Evolutionary conservation across 2,329 filamentous ascomycete genomes (phyloP), one percentile per base, ranked within the genome.

Genomic region (Zymoseptoria tritici): DNA sequence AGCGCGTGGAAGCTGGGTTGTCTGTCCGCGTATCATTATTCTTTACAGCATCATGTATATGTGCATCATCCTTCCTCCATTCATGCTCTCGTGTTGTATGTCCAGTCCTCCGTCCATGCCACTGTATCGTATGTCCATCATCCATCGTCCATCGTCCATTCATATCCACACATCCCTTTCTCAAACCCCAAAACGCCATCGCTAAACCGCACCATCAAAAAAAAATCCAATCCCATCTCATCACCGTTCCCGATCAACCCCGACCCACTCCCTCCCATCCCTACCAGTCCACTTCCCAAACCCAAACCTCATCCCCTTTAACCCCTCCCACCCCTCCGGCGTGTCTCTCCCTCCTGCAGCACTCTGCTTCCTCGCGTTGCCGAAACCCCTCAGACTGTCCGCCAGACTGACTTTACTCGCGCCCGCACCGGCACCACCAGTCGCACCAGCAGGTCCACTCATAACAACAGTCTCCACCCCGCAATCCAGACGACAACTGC

Each of bases 201-300:
- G 56, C 56, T 57, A 54, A 57, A 46, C 24, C 46, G 26, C 19
- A 46, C 22, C 22, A 46, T 54, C 22, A 42, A 26, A 22, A n/a
- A 52, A 52, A 22, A 22, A 22, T 22, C 22, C 19, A 21, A n/a
- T 52, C 7, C 49, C 19, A n/a, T 9, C 46, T 19, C 21, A 50
- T 57, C 51, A 51, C 49, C 52, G 16, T 29, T 84, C 74, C 16
- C 83, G 79, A 69, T 86, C 84, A 62, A 87, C 79, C 0, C 84
- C 83, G 9, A 85, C 72, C 70, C 83, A 83, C 64, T 85, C 82
- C 58, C 78, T 78, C 1, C 83, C 83, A 68, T 86, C 84, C 24
- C 82, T 75, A 0, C 83, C 84, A 2, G 79, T 72, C 62, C 81
- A 83, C 19, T 83, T 76, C 1, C 82, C 83, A 67, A 85, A 84